phyloP scores from a whole-genome alignment of 352 stramenopile genomes.

The Phytophthora fragariaefolia region DNA sequence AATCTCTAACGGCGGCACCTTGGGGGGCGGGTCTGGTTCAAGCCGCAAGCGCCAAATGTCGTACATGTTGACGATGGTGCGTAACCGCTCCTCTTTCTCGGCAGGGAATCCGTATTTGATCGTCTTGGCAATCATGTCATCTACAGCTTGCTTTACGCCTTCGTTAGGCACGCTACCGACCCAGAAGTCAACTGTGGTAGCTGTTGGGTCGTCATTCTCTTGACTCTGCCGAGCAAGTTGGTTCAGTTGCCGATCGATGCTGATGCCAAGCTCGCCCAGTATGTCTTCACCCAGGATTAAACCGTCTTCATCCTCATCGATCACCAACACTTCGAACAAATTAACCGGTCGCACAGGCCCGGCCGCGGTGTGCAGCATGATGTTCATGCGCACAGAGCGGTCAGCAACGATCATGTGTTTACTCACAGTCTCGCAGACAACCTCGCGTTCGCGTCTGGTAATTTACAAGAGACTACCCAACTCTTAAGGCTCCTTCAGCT shows the following conservation, averaged over 20 bases:
- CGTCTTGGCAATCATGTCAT: conserved; percentile 3
- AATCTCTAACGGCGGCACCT: conserved; percentile 1
- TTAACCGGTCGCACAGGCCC: conserved; percentile 6
- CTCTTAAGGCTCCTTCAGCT: conserved; percentile 11
- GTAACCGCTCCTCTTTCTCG: not conserved
- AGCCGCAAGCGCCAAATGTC: not conserved
- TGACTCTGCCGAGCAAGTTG: conserved; percentile 2
- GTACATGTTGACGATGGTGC: conserved; percentile 10
- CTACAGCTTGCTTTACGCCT: conserved; percentile 5
- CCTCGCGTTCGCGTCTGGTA: not conserved
- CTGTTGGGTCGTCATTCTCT: conserved; percentile 9
- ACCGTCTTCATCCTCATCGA: conserved; percentile 14
- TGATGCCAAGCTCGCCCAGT: conserved; percentile 7
- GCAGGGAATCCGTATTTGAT: conserved; percentile 4
- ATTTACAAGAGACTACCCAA: conserved; percentile 16
- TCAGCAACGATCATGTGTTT: conserved; percentile 4
- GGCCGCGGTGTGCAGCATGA: conserved; percentile 9
- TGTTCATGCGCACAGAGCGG: not conserved
- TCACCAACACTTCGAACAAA: conserved; percentile 5
- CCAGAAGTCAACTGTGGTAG: not conserved
- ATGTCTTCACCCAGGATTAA: conserved; percentile 20
- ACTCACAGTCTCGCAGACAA: conserved; percentile 10
- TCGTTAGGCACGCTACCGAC: not conserved
- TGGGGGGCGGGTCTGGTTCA: not conserved
- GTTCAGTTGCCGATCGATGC: conserved; percentile 11